Evolutionary conservation across 345 rosid species (phyloP).

Genomic region (Kandelia obovata): DNA sequence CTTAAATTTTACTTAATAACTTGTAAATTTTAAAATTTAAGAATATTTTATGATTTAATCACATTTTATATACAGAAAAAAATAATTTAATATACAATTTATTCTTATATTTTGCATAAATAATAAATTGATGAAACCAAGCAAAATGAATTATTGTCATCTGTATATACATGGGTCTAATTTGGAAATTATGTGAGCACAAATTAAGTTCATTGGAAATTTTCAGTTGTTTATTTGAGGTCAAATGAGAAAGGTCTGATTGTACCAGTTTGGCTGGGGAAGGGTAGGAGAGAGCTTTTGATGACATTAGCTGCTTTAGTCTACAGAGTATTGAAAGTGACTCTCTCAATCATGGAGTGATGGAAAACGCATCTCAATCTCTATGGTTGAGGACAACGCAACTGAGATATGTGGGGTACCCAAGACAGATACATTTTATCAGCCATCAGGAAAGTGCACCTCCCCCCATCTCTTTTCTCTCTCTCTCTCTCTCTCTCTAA

Average conservation of each 20-base stretch:
- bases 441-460: constrained; percentile 27
- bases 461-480: constrained; percentile 13
- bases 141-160: constrained; percentile 1
- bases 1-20: no score
- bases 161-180: neutral
- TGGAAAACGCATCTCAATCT: constrained; percentile 46
- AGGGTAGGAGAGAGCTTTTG: constrained; percentile 19
- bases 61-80: no score
- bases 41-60: no score
- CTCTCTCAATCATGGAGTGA: constrained; percentile 47
- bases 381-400: constrained; percentile 40
- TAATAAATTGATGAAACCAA: constrained; percentile 10
- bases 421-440: constrained; percentile 32
- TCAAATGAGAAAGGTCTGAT: constrained; percentile 27
- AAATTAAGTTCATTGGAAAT: neutral
- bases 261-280: constrained; percentile 21
- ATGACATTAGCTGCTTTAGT: constrained; percentile 41
- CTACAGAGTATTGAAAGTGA: constrained; percentile 47
- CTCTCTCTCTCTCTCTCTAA: neutral
- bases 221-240: neutral
- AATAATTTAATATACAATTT: no score
- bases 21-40: no score
- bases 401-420: constrained; percentile 49
- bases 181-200: neutral
- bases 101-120: no score